Conservation (phyloP, 352 stramenopile species). For the Phytopythium oedochilum region DNA sequence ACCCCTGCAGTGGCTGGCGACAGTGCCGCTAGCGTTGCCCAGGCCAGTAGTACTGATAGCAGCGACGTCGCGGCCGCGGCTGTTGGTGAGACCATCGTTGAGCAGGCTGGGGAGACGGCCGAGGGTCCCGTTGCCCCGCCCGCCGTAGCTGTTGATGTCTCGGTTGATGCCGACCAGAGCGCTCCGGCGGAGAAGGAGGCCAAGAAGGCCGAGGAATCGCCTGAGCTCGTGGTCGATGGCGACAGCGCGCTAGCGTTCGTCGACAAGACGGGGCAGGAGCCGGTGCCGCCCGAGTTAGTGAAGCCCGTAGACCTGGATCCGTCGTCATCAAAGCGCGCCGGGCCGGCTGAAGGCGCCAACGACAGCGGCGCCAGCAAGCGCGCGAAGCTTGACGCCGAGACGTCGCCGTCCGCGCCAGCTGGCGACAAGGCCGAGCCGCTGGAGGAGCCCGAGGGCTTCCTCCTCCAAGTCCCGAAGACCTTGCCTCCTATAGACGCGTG, state of each 20-base stretch:
- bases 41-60: background rate
- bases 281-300: background rate
- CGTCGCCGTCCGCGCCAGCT: background rate
- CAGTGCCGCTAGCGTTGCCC: background rate
- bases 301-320: conserved; percentile 4
- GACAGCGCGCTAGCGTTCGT: conserved; percentile 58
- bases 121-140: background rate
- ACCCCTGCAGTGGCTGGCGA: background rate
- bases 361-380: conserved; percentile 18
- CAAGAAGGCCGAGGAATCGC: background rate
- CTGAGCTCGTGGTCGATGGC: conserved; percentile 9
- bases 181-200: background rate
- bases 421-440: background rate
- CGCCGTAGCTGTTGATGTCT: background rate
- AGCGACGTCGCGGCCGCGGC: background rate
- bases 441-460: conserved; percentile 27
- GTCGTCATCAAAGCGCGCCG: conserved; percentile 9
- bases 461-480: conserved; percentile 44
- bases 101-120: background rate
- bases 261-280: conserved; percentile 43
- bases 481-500: conserved; percentile 52
- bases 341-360: conserved; percentile 10
- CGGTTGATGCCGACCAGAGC: background rate
- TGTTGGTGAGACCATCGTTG: background rate
- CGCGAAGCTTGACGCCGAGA: conserved; percentile 14